A percentile compares a stretch with the other conserved stretches of the same genome.
phyloP scores from a whole-genome alignment of 257 asterid genomes.

The Scutellaria minor region DNA sequence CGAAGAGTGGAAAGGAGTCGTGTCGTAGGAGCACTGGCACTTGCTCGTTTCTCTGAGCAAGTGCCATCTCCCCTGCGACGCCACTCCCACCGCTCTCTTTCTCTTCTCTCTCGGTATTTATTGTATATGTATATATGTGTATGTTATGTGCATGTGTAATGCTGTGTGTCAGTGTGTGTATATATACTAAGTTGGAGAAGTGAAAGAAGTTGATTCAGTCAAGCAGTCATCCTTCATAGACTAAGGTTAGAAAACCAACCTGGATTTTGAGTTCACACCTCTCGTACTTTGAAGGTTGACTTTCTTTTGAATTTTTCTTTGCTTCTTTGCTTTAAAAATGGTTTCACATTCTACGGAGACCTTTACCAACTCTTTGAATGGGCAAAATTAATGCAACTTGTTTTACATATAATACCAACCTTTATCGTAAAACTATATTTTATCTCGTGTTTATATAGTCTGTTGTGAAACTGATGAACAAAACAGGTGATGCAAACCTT shows the following conservation, averaged over 20 bases:
- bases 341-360: not conserved
- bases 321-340: not conserved
- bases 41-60: conserved; percentile 2
- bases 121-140: not conserved
- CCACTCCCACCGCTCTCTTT: not conserved
- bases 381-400: not conserved
- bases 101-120: not conserved
- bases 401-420: no score
- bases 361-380: conserved; percentile 2
- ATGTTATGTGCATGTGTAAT: not conserved
- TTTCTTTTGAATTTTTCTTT: not conserved
- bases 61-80: conserved; percentile 62
- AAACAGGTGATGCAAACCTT: no score
- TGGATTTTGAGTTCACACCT: conserved; percentile 2
- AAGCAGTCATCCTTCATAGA: not conserved
- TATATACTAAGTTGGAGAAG: conserved; percentile 3
- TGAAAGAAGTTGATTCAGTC: not conserved
- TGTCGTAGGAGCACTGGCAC: conserved; percentile 30
- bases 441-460: no score
- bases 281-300: conserved; percentile 24
- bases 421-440: no score
- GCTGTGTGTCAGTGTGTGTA: not conserved
- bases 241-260: not conserved
- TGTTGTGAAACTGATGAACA: no score
- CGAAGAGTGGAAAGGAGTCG: not conserved